These are phyloP conservation scores for Lojkania enalia DNA, from an alignment of 2,329 filamentous ascomycete species.

Conservation along the genomic window DNA sequence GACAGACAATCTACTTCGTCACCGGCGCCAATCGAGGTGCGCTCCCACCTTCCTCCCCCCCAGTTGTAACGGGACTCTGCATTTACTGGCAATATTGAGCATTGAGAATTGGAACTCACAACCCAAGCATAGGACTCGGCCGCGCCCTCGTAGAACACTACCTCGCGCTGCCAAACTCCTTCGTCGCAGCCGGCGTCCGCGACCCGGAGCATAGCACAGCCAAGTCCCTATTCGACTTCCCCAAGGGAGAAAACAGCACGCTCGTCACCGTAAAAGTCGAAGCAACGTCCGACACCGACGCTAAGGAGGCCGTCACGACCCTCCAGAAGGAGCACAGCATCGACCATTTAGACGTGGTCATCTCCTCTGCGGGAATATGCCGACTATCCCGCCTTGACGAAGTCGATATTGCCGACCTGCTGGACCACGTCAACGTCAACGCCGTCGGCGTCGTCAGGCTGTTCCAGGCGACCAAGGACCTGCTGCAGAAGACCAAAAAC, in stretches of 20 bases:
- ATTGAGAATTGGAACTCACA: not conserved
- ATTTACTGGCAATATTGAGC: not conserved
- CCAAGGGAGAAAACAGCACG: not conserved
- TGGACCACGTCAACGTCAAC: not conserved
- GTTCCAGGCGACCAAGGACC: not conserved
- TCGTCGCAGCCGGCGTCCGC: constrained; percentile 1
- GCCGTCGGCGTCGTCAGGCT: not conserved
- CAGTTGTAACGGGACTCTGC: no score
- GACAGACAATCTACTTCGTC: constrained; percentile 1
- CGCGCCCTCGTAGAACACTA: not conserved
- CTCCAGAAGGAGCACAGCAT: not conserved
- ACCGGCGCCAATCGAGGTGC: constrained; percentile 5
- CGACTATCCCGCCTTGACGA: not conserved
- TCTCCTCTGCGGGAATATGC: not conserved
- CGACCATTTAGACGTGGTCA: not conserved
- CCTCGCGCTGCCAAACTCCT: not conserved
- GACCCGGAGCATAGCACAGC: not conserved
- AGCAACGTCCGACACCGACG: not conserved
- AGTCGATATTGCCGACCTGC: not conserved
- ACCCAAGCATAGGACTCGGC: not conserved
- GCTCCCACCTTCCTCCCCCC: no score
- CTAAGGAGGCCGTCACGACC: not conserved
- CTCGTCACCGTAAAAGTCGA: not conserved
- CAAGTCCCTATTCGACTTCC: not conserved
- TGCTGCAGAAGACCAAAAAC: constrained; percentile 1